Evolutionary conservation across 768 basidiomycete species (phyloP).

Genomic region (Collybiopsis luxurians): DNA sequence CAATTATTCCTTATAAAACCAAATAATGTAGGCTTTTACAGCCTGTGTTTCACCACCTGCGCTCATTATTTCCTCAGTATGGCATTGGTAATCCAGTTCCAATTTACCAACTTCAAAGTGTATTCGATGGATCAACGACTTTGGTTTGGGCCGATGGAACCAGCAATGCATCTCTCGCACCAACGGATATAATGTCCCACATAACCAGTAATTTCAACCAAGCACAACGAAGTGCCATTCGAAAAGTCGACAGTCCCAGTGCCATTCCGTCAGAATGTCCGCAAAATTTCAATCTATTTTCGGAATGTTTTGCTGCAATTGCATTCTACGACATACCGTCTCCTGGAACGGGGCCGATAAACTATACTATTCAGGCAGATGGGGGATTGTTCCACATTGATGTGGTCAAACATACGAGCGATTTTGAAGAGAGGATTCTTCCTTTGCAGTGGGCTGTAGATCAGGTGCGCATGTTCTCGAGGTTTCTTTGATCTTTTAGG

Average conservation of each 20-base stretch:
- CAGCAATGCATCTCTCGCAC: slow-evolving; percentile 44
- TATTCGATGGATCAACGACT: slow-evolving; percentile 50
- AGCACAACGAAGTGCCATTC: slow-evolving; percentile 46
- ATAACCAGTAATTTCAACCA: slow-evolving; percentile 52
- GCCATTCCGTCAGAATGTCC: slow-evolving; percentile 61
- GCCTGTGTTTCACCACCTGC: background rate
- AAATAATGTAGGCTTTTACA: slow-evolving; percentile 49
- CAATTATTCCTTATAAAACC: slow-evolving; percentile 57
- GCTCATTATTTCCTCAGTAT: slow-evolving; percentile 36
- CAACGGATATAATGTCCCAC: slow-evolving; percentile 56
- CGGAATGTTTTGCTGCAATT: slow-evolving; percentile 68
- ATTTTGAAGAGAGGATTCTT: slow-evolving; percentile 64
- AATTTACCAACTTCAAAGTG: slow-evolving; percentile 41
- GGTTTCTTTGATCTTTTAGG: background rate
- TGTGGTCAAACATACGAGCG: slow-evolving; percentile 61
- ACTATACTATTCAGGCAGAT: slow-evolving; percentile 73
- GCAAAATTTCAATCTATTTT: slow-evolving; percentile 70
- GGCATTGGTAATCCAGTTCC: slow-evolving; percentile 59
- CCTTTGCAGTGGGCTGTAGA: slow-evolving; percentile 81
- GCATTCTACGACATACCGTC: slow-evolving; percentile 57
- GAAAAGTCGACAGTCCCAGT: slow-evolving; percentile 40
- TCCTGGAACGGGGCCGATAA: slow-evolving; percentile 34
- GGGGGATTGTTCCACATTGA: slow-evolving; percentile 62
- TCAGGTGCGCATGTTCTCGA: slow-evolving; percentile 37
- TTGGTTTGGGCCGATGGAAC: slow-evolving; percentile 73